Base-by-base conservation (phyloP, 345 rosid species). In the Carallia pectinifolia region DNA sequence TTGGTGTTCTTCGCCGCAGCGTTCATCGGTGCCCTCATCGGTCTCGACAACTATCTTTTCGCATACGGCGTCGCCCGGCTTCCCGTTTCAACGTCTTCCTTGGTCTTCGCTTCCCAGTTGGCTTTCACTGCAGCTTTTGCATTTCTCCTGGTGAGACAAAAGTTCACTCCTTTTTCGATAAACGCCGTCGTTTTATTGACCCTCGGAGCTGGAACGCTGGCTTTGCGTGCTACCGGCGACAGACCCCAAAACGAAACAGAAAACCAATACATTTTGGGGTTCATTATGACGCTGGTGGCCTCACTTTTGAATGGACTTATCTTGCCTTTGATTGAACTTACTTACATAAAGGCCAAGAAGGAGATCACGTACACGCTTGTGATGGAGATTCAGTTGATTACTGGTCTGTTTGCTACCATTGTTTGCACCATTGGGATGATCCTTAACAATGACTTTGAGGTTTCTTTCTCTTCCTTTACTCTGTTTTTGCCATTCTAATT, bases 111-210 rank as follows among this genome's bases (percentile, higher is more conserved):
- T 0, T 55, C 84, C 15, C 95, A 89, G 74, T 79, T 90, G 81
- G 95, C 85, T 15, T 87, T 89, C 79, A 86, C 88, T 0, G 97
- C 95, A 2, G 80, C 40, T 52, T 92, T 90, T 55, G 88, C 96
- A 0, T 89, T 76, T 77, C 71, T 93, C 9, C 44, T 93, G 76
- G 96, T 93, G 47, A 87, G 76, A 50, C 88, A 93, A 38, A 86
- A 76, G 79, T 86, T 92, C 72, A 87, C 85, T 16, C 64, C 85
- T 5, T 90, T 79, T 39, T 76, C 91, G 6, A 75, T 84, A 56
- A 89, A 92, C 78, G 81, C 93, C 2, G 84, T 90, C 48, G 84
- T 86, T 13, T 68, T 93, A 78, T 73, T 93, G 62, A 86, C 87
- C 2, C 56, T 86, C 18, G 95, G 86, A 4, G 95, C 96, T 1